phyloP scores from a whole-genome alignment of 192 early-diverging fungal species.

The Gamsiella multidivaricata region DNA sequence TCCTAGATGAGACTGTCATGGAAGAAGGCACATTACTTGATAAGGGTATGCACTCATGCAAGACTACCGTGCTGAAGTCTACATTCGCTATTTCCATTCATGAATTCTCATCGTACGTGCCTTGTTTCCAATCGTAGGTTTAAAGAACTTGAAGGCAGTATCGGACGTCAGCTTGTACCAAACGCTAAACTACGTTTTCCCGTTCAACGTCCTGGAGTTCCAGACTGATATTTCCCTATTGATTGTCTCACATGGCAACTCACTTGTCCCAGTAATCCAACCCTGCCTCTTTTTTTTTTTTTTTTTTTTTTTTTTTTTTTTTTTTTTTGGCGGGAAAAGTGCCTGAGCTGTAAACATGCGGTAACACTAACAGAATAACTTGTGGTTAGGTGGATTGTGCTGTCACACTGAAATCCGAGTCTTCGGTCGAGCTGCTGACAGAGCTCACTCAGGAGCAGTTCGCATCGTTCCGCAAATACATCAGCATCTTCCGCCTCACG shows the following conservation, averaged over 20 bases:
- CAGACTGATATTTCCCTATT: constrained; percentile 72
- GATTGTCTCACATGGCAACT: constrained; percentile 74
- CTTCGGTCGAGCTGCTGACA: constrained; percentile 10
- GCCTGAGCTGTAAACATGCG: not conserved
- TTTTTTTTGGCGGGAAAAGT: constrained; percentile 18
- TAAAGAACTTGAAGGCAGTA: constrained; percentile 77
- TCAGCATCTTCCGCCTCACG: constrained; percentile 61
- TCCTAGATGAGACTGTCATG: constrained; percentile 79
- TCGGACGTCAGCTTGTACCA: constrained; percentile 70
- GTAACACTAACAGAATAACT: not conserved
- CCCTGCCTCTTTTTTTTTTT: not conserved
- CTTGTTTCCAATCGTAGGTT: constrained; percentile 42
- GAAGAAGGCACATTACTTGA: constrained; percentile 76
- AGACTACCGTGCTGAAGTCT: not conserved
- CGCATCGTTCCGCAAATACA: constrained; percentile 65
- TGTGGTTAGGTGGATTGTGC: constrained; percentile 60
- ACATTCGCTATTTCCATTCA: not conserved
- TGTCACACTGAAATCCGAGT: constrained; percentile 57
- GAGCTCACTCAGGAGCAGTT: constrained; percentile 61
- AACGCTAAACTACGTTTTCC: constrained; percentile 73
- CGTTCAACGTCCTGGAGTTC: constrained; percentile 77
- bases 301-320: constrained; percentile 20
- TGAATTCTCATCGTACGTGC: not conserved
- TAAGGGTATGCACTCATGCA: constrained; percentile 52
- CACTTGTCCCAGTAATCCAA: constrained; percentile 69